Percentiles rank a stretch among this genome's conserved stretches.
Conservation (phyloP, 805 yeast genomes). For the Maudiozyma saulgeensis region DNA sequence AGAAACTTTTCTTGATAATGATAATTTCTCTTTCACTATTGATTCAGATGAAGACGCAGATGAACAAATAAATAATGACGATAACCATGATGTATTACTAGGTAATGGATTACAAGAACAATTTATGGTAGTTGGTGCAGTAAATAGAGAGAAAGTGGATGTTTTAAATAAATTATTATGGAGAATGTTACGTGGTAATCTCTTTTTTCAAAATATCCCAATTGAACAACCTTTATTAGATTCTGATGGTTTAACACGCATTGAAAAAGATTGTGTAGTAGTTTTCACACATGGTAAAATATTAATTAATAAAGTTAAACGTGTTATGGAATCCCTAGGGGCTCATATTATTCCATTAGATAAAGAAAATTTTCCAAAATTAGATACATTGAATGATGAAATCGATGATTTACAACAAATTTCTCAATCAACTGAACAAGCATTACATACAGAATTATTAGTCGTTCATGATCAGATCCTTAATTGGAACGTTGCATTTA, state of each 20-base stretch:
- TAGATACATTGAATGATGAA: constrained; percentile 36
- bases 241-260: constrained; percentile 41
- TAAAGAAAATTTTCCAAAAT: constrained; percentile 34
- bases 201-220: constrained; percentile 66
- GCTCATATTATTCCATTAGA: constrained; percentile 47
- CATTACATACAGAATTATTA: constrained; percentile 67
- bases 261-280: constrained; percentile 74
- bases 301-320: constrained; percentile 60
- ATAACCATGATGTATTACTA: constrained; percentile 1
- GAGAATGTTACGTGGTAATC: constrained; percentile 89
- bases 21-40: constrained; percentile 19
- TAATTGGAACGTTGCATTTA: constrained; percentile 59
- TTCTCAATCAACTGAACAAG: constrained; percentile 51
- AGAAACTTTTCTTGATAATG: constrained; percentile 17
- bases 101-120: constrained; percentile 16
- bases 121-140: constrained; percentile 58
- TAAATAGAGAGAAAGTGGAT: constrained; percentile 58
- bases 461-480: constrained; percentile 68
- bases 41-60: constrained; percentile 7
- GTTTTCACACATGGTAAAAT: constrained; percentile 86
- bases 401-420: constrained; percentile 52
- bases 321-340: constrained; percentile 83
- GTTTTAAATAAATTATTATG: constrained; percentile 76
- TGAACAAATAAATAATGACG: not conserved
- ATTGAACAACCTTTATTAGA: constrained; percentile 53